Evolutionary conservation across 305 asterid genomes (phyloP).

Genomic region (Fraxinus nigra): DNA sequence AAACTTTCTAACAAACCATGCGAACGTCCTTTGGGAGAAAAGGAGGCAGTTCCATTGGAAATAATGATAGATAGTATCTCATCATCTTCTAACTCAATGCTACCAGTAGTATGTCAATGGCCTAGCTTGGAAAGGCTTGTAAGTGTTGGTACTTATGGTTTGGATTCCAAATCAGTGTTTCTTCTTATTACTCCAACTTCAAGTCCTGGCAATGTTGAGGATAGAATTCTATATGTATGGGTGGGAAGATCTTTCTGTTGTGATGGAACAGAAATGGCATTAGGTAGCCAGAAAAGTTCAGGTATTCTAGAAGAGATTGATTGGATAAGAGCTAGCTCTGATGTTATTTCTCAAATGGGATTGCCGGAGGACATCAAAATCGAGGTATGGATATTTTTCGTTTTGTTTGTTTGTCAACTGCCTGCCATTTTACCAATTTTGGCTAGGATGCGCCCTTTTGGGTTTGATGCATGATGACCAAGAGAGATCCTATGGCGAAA

Average conservation of each 20-base stretch:
- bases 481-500: neutral
- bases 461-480: neutral
- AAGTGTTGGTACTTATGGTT: conserved; percentile 23
- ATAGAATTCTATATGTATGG: conserved; percentile 37
- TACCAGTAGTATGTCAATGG: conserved; percentile 35
- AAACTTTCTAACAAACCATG: conserved; percentile 9
- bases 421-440: neutral
- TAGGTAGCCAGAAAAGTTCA: conserved; percentile 18
- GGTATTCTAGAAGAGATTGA: conserved; percentile 31
- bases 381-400: conserved; percentile 31
- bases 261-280: conserved; percentile 18
- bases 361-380: conserved; percentile 37
- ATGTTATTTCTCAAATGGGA: conserved; percentile 33
- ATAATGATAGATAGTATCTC: conserved; percentile 19
- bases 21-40: conserved; percentile 21
- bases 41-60: conserved; percentile 16
- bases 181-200: conserved; percentile 30
- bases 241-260: conserved; percentile 35
- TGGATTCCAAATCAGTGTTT: conserved; percentile 41
- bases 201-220: conserved; percentile 21
- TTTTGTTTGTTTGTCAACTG: neutral
- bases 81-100: conserved; percentile 22
- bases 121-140: conserved; percentile 42
- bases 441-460: neutral
- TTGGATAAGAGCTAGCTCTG: conserved; percentile 35